Evolutionary conservation across 208 protist genomes (phyloP), one percentile per base, ranked within the genome.

Genomic region (Leishmania lainsoni): DNA sequence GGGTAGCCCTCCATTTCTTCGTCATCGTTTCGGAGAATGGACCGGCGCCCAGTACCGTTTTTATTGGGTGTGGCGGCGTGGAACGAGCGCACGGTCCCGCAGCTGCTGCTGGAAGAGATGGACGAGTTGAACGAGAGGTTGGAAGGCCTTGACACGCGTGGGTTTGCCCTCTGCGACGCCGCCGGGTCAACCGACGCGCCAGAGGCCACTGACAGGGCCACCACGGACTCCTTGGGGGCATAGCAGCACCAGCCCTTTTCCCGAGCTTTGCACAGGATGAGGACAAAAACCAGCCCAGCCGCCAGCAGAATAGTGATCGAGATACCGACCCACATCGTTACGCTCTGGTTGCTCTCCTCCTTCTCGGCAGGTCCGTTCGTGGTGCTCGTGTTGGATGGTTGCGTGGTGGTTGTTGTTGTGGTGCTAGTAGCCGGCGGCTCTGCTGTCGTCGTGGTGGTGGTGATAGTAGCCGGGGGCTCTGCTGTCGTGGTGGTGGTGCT

Each of bases 221-320:
- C 45, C 5, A 56, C 45, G 49, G 61, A 56, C 58, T 80, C 51
- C 5, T 42, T 69, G 35, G 39, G 22, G 5, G 66, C 69, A 29
- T 80, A 84, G 68, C 81, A 84, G 52, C 75, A 84, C 75, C 78
- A 59, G 42, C 78, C 58, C 32, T 76, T 84, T 29, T n/a, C 61
- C 68, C 69, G 74, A 29, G 74, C 22, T 61, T 76, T 84, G 75
- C 69, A 76, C 9, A 76, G 48, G 32, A 84, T 63, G 3, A 80
- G 12, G 8, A 9, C 58, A 0, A 76, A 26, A 16, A 66, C 49
- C 1, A 84, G 29, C 4, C 2, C 29, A 0, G n/a, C 20, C 22
- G 68, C 75, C 22, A 72, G 29, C 20, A 76, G 56, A 26, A 76
- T 70, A 6, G 63, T 59, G 12, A 84, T 70, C 8, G 81, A 66